Percentiles rank a stretch among this genome's conserved stretches.
Evolutionary conservation across 257 asterid genomes (phyloP).

Genomic region (Nicotiana otophora): DNA sequence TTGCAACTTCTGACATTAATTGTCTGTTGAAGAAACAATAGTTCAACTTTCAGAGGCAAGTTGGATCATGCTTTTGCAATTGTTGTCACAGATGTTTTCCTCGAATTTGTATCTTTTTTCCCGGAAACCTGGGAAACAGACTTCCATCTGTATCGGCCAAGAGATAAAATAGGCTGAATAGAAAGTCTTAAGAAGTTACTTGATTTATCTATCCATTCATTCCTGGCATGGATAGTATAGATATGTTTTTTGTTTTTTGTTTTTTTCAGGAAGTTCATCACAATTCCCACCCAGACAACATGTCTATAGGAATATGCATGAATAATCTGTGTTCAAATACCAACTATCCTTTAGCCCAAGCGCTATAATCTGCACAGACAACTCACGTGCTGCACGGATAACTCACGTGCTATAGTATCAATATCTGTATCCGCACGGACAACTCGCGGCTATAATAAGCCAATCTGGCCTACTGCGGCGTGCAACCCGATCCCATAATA

Average conservation of each 20-base stretch:
- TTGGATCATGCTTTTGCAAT: constrained; percentile 11
- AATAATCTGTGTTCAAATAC: too few species aligned
- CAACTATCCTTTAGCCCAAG: too few species aligned
- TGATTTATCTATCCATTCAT: constrained; percentile 16
- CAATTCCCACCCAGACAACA: too few species aligned
- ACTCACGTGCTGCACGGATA: too few species aligned
- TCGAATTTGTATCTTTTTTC: constrained; percentile 27
- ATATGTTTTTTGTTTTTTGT: constrained; percentile 15
- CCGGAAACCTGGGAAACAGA: constrained; percentile 25
- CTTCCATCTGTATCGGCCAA: constrained; percentile 32
- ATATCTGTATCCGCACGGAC: too few species aligned
- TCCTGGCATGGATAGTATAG: constrained; percentile 19
- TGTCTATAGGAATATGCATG: too few species aligned
- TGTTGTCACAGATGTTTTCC: constrained; percentile 23
- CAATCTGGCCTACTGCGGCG: too few species aligned
- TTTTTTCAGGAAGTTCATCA: constrained; percentile 28
- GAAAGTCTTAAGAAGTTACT: constrained; percentile 34
- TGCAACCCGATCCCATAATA: too few species aligned
- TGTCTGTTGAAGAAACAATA: constrained; percentile 24
- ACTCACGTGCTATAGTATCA: too few species aligned
- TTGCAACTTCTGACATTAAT: constrained; percentile 12
- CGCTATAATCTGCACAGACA: too few species aligned
- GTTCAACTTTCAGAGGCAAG: constrained; percentile 25
- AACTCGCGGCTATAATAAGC: too few species aligned
- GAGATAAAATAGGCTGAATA: constrained; percentile 28